These are phyloP conservation scores for Eugenia klotzschiana DNA, from an alignment of 441 rosid genomes.

Conservation along the genomic window DNA sequence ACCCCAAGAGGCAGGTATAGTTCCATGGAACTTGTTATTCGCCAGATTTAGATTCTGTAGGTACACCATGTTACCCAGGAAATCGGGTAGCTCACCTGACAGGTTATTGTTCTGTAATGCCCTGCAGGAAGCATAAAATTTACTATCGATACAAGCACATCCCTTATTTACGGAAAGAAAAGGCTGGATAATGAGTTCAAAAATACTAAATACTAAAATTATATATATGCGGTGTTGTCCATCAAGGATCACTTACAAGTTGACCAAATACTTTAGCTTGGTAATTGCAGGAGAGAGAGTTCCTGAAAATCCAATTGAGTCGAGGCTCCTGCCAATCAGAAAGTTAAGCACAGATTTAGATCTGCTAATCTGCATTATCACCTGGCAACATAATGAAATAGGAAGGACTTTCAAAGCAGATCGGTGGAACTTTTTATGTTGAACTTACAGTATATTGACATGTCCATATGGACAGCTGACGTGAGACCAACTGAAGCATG, in stretches of 20 bases:
- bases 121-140: conserved; percentile 34
- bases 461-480: conserved; percentile 56
- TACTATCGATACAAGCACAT: background rate
- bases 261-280: conserved; percentile 55
- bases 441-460: conserved; percentile 63
- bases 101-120: conserved; percentile 69
- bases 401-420: background rate
- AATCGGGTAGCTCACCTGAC: conserved; percentile 57
- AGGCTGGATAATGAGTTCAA: background rate
- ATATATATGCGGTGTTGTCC: background rate
- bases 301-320: conserved; percentile 73
- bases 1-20: conserved; percentile 60
- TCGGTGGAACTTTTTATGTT: background rate
- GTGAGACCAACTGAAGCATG: conserved; percentile 84
- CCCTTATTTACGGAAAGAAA: background rate
- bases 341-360: background rate
- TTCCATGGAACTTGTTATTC: conserved; percentile 58
- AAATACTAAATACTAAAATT: background rate
- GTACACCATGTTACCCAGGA: conserved; percentile 42
- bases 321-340: conserved; percentile 40
- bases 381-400: background rate
- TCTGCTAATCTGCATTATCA: background rate
- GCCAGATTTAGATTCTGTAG: conserved; percentile 66
- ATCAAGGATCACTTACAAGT: conserved; percentile 38
- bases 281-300: conserved; percentile 58